Evolutionary conservation across 305 asterid genomes (phyloP), one percentile per base, ranked within the genome.

Genomic region (Fraxinus ornus): DNA sequence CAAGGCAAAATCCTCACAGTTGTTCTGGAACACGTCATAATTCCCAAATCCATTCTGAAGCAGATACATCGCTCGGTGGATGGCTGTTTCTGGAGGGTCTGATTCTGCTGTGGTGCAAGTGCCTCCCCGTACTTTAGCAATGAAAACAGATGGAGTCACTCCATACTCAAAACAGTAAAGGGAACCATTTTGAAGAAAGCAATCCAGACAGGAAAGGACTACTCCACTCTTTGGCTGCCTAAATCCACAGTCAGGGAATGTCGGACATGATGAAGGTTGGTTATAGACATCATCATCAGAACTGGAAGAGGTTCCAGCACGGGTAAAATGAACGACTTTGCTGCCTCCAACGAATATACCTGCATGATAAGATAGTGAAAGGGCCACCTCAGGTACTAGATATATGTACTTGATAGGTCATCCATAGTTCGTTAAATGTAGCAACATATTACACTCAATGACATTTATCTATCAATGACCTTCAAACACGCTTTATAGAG

Each of bases 241-340:
- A 73, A 94, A 88, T 44, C 99, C 99, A 52, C 99, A 95, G 87
- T 95, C 98, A 0, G 99, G 99, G 76, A 84, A 91, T 13, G 86
- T 84, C 4, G 90, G 93, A 82, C 98, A 95, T 41, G 90, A 84
- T 7, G 84, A 87, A 39, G 88, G 79, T 4, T 19, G 86, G 79
- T 77, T 41, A 79, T 89, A 80, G 39, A 82, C 76, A 76, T 88
- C 88, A 21, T 79, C 86, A 15, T 76, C 85, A 79, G 94, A 52
- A 33, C 80, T 75, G n/a, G 87, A 76, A 64, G 93, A 81, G 81
- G 86, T 52, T 33, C 75, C 89, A 28, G 85, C 85, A n/a, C 93
- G 96, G 79, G 97, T 92, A 33, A 95, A 95, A 85, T 93, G 97
- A 81, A 93, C 98, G 74, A 95, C 98, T 87, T 95, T 95, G 91